Evolutionary conservation across 805 yeast species (phyloP), one percentile per base, ranked within the genome.

Genomic region (Candida suzukii): DNA sequence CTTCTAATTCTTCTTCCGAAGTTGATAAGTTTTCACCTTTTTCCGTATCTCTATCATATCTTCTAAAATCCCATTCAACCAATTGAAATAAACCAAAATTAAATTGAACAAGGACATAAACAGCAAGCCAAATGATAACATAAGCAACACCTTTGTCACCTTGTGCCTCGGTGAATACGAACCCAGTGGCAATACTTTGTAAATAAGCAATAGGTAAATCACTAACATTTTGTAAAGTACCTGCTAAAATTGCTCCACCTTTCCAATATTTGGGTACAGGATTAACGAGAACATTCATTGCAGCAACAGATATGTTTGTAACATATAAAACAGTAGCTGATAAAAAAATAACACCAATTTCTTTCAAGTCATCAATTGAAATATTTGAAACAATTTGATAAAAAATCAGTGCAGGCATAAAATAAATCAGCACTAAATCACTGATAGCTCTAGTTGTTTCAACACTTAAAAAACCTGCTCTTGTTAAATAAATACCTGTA

Each of bases 131-230:
- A 39, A 76, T 76, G 56, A 75, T 71, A 26, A 76, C 76, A 52
- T 74, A 76, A 2, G 81, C 80, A 1, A 63, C 62, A 34, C 66
- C 67, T 41, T 61, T 61, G 37, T 61, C 52, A n/a, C 51, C 54
- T 46, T 63, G 50, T 8, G 41, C 50, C 7, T 38, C 33, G 13
- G 74, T 73, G 33, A 63, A 58, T 18, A 56, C 46, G 12, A 52
- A 50, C 1, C 73, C 69, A 29, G 62, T 60, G 2, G 75, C 73
- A 59, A 83, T 66, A 1, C 85, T 81, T 51, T 81, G 87, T 38
- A 83, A 52, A 53, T 81, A 83, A 0, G 91, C 90, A 48, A 83
- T 82, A 1, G 93, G 93, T 37, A 83, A 66, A 55, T 83, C 93
- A 26, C 84, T 74, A 37, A 83, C 83, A 56, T 83, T 83, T 27